Evolutionary conservation across 805 yeast species (phyloP), one percentile per base, ranked within the genome.

Genomic region (Naumovozyma castellii): DNA sequence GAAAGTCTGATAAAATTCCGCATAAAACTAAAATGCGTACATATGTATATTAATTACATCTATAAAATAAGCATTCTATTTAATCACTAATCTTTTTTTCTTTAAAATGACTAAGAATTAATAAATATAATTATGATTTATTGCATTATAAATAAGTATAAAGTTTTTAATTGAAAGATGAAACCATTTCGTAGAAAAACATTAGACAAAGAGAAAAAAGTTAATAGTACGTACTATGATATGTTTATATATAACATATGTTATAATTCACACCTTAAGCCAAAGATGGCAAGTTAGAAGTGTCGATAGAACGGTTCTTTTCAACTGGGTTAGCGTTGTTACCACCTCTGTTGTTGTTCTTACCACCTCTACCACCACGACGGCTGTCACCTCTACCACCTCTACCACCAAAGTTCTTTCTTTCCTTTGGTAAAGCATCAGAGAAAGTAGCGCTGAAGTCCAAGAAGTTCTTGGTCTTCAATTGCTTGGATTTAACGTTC

Each of bases 391-490:
- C 48, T 45, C 57, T 47, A 46, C 58, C 57, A 41, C 45, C 47
- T 43, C 49, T 57, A 53, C 50, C 68, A 64, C 56, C 64, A 55
- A 43, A 46, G 44, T 45, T 53, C 64, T 63, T 62, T 51, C 44
- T 54, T 48, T 44, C 52, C 44, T 58, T 62, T 47, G 71, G 69
- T 52, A 58, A 59, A 48, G 72, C 70, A 56, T 79, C 87, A 53
- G 81, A 71, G 62, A 81, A 82, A 47, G 74, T 67, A 46, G 88
- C 83, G 54, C 78, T 78, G 54, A 84, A 71, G 50, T 84, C 90
- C 61, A 87, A 71, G 62, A 71, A 67, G 59, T 69, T 73, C 81
- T 86, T 86, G 66, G 82, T 82, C 78, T 88, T 88, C 65, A 71
- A 73, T 49, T 79, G 72, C 76, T 86, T 87, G 61, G 72, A 59